Percentiles rank a stretch among this genome's conserved stretches.
Evolutionary conservation across 2,329 filamentous ascomycete genomes (phyloP).

Genomic region (Rutstroemia sp.): DNA sequence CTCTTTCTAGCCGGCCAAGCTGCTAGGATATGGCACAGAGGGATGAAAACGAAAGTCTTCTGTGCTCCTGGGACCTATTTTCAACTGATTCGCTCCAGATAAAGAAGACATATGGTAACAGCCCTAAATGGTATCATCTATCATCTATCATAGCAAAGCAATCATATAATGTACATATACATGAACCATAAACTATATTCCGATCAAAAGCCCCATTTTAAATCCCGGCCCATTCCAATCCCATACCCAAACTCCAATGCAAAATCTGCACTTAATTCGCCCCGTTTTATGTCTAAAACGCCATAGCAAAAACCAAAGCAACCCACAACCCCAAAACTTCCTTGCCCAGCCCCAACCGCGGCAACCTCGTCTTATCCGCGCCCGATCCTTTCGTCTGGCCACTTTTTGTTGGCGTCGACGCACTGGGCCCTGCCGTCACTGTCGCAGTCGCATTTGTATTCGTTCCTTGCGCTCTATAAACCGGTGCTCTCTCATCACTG

Average conservation of each 20-base stretch:
- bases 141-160: not conserved
- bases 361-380: slow-evolving; percentile 51
- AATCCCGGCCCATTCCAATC: not conserved
- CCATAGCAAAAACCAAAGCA: slow-evolving; percentile 9
- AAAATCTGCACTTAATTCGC: not conserved
- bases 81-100: no score
- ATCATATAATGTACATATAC: no score
- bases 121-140: no score
- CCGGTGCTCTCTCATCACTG: slow-evolving; percentile 29
- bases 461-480: slow-evolving; percentile 32
- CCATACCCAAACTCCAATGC: not conserved
- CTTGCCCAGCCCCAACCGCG: slow-evolving; percentile 45
- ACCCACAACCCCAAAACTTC: slow-evolving; percentile 10
- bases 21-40: no score
- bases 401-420: slow-evolving; percentile 82
- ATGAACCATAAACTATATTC: no score
- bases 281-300: not conserved
- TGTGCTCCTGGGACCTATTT: no score
- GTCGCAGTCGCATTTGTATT: slow-evolving; percentile 66
- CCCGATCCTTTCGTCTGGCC: slow-evolving; percentile 83
- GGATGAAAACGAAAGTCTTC: no score
- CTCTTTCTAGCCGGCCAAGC: no score
- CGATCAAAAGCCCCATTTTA: not conserved
- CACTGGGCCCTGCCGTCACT: slow-evolving; percentile 95
- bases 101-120: no score